Evolutionary conservation across 129 eudicot genomes (phyloP).

Genomic region (Rutidosis leptorrhynchoides): DNA sequence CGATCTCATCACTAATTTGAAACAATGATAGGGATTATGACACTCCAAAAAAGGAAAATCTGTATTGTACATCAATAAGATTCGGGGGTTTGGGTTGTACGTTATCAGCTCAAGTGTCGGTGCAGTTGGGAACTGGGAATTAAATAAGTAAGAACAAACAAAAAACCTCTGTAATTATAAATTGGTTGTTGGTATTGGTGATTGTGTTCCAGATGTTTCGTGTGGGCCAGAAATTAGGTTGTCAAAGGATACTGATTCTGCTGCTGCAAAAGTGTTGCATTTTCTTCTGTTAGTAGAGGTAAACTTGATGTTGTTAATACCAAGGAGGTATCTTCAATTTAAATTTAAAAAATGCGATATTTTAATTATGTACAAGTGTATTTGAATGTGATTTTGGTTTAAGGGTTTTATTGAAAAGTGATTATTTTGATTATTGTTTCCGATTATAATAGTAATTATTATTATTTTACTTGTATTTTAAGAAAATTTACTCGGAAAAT

Average conservation of each 20-base stretch:
- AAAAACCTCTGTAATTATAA: conserved; percentile 33
- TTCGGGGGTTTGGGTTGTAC: conserved; percentile 78
- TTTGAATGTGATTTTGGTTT: not conserved
- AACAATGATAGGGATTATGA: not conserved
- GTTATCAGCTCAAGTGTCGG: conserved; percentile 74
- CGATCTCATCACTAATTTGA: conserved; percentile 54
- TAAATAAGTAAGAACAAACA: conserved; percentile 54
- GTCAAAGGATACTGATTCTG: conserved; percentile 56
- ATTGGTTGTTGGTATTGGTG: conserved; percentile 30
- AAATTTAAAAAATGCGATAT: not conserved
- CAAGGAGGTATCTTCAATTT: conserved; percentile 49
- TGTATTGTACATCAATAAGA: conserved; percentile 35
- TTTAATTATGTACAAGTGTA: too few relatives aligned
- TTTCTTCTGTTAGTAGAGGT: conserved; percentile 50
- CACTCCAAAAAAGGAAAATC: conserved; percentile 44
- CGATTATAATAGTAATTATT: too few relatives aligned
- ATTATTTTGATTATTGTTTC: too few relatives aligned
- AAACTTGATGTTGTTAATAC: conserved; percentile 53
- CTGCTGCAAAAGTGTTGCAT: conserved; percentile 35
- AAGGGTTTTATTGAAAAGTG: not conserved
- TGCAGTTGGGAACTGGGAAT: conserved; percentile 60
- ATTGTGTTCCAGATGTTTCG: conserved; percentile 81
- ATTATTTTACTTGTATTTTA: too few relatives aligned
- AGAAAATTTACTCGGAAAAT: too few relatives aligned
- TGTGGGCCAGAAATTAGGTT: conserved; percentile 84